A percentile compares a stretch with the other conserved stretches of the same genome.
Conservation (phyloP, 345 rosid species). For the Brassica nigra region DNA sequence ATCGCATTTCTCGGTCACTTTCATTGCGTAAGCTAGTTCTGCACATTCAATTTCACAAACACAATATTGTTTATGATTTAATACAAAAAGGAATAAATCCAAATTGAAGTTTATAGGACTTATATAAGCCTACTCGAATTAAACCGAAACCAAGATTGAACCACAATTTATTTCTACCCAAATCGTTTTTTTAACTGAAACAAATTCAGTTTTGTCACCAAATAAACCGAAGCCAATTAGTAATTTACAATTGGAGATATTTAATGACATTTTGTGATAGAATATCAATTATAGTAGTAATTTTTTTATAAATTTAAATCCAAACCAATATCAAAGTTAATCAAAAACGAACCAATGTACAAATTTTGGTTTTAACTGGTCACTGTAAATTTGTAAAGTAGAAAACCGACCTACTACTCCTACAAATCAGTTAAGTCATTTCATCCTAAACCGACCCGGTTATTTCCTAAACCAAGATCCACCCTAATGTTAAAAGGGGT, state of each 20-base stretch:
- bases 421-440: background rate
- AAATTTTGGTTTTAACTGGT: background rate
- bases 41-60: constrained; percentile 18
- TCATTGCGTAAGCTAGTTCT: constrained; percentile 49
- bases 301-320: background rate
- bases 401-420: background rate
- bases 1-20: constrained; percentile 48
- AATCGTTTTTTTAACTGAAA: background rate
- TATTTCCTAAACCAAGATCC: background rate
- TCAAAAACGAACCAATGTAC: background rate
- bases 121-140: background rate
- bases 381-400: background rate
- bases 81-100: background rate
- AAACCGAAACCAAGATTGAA: background rate
- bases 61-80: background rate
- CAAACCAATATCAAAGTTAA: background rate
- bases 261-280: background rate
- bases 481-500: background rate
- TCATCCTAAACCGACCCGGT: background rate
- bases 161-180: background rate
- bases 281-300: background rate
- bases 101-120: background rate
- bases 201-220: background rate
- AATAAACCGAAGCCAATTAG: background rate
- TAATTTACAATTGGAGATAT: background rate